A percentile compares a stretch with the other conserved stretches of the same genome.
These are phyloP conservation scores for Malassezia obtusa DNA, from an alignment of 1,284 basidiomycete genomes.

Conservation along the genomic window DNA sequence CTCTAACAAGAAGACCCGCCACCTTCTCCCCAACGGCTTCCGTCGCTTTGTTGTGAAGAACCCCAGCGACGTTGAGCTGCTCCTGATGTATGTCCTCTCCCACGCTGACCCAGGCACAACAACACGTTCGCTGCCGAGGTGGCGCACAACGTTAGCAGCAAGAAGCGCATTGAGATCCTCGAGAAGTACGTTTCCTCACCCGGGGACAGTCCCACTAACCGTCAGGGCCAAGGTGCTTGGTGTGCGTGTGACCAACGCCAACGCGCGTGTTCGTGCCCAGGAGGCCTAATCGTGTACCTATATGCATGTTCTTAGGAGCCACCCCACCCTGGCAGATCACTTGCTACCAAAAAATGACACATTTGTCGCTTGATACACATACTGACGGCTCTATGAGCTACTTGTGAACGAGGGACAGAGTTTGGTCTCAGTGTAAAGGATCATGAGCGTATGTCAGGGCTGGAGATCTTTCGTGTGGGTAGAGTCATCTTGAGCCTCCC, in stretches of 20 bases:
- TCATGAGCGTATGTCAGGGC: too few relatives aligned
- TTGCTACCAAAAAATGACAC: conserved; percentile 8
- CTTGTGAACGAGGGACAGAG: too few relatives aligned
- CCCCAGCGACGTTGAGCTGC: conserved; percentile 44
- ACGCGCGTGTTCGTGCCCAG: conserved; percentile 90
- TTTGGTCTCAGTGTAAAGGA: neutral
- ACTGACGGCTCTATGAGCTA: too few relatives aligned
- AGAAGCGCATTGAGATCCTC: conserved; percentile 86
- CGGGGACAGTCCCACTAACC: neutral
- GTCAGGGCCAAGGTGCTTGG: conserved; percentile 46
- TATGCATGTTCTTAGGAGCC: conserved; percentile 6
- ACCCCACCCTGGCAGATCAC: conserved; percentile 3
- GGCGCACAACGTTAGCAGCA: conserved; percentile 91
- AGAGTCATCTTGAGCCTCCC: too few relatives aligned
- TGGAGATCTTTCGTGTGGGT: too few relatives aligned
- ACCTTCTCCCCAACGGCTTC: conserved; percentile 48
- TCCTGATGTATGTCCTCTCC: conserved; percentile 37
- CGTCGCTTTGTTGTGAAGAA: conserved; percentile 46
- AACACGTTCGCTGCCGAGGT: conserved; percentile 91
- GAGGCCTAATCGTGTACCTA: conserved; percentile 54
- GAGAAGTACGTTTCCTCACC: conserved; percentile 57
- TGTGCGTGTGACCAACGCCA: conserved; percentile 76
- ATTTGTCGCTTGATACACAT: conserved; percentile 1
- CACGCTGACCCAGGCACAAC: conserved; percentile 79
- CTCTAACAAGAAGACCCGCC: conserved; percentile 49